Evolutionary conservation across 176 grass and related monocot genomes (phyloP).

Genomic region (Carex cristatella): DNA sequence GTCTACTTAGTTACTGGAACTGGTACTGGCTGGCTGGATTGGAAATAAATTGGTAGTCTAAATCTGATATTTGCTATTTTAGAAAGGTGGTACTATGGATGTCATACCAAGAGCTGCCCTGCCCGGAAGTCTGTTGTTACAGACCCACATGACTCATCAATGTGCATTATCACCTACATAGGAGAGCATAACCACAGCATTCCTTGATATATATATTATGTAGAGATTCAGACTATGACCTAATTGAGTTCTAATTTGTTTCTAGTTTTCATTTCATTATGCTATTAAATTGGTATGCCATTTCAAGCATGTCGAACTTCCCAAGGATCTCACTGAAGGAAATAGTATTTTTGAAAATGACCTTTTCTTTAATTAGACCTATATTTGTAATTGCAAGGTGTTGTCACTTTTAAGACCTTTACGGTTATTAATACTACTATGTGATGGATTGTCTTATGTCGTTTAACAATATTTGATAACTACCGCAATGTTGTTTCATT

Average conservation of each 20-base stretch:
- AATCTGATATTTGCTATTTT: neutral
- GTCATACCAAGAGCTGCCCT: neutral
- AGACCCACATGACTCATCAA: neutral
- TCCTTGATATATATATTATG: neutral
- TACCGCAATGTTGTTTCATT: neutral
- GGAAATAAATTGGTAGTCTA: neutral
- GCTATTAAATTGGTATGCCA: no score
- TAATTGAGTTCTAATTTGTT: neutral
- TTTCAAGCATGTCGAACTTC: no score
- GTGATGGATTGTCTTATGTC: neutral
- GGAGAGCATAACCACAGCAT: neutral
- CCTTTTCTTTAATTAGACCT: neutral
- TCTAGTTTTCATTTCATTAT: neutral
- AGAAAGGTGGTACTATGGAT: slow-evolving; percentile 1
- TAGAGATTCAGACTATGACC: neutral
- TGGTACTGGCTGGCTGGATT: no score
- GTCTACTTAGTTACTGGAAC: no score
- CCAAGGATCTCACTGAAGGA: no score
- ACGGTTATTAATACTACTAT: neutral
- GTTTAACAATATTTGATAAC: neutral
- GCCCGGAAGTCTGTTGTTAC: neutral
- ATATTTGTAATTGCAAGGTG: neutral
- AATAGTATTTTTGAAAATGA: neutral
- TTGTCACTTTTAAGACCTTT: neutral
- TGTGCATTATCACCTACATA: neutral